Evolutionary conservation across 2,329 filamentous ascomycete genomes (phyloP).

Genomic region (Dryadomyces quercivorus): DNA sequence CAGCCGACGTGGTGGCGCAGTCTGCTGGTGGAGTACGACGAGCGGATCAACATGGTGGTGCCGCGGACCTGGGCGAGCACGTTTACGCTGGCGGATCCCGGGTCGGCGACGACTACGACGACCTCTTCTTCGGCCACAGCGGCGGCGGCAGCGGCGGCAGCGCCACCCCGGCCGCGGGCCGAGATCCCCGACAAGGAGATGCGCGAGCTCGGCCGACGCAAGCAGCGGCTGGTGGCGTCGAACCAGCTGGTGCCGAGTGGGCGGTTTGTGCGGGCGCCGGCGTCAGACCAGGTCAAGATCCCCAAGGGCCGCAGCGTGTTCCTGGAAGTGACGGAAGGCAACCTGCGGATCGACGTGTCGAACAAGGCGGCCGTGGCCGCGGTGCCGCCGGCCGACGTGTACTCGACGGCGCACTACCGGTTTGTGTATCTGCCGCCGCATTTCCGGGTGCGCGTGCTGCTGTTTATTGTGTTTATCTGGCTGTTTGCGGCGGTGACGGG

Average conservation of each 20-base stretch:
- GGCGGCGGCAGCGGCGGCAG: not conserved
- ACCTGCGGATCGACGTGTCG: constrained; percentile 35
- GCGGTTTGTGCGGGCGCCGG: constrained; percentile 80
- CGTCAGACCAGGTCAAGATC: constrained; percentile 88
- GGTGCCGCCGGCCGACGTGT: constrained; percentile 41
- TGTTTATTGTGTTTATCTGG: constrained; percentile 89
- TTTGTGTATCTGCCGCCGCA: constrained; percentile 73
- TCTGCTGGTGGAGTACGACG: constrained; percentile 28
- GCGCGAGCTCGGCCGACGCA: constrained; percentile 24
- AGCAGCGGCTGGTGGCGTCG: constrained; percentile 31
- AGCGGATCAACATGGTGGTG: constrained; percentile 29
- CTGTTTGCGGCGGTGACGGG: constrained; percentile 82
- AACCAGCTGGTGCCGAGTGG: constrained; percentile 56
- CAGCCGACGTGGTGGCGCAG: constrained; percentile 26
- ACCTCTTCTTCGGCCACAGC: not conserved
- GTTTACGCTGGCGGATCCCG: constrained; percentile 29
- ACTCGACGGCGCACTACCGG: constrained; percentile 50
- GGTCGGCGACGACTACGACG: too few species aligned
- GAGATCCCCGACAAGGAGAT: constrained; percentile 25
- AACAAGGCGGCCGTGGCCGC: constrained; percentile 30
- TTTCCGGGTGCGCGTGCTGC: constrained; percentile 67
- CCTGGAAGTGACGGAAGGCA: constrained; percentile 57
- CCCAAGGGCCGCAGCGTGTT: constrained; percentile 77
- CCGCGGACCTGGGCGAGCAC: constrained; percentile 46
- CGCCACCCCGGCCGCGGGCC: constrained; percentile 25